A percentile compares a stretch with the other conserved stretches of the same genome.
Conservation (phyloP, 306 rosid species). For the Cicer yamashitae region DNA sequence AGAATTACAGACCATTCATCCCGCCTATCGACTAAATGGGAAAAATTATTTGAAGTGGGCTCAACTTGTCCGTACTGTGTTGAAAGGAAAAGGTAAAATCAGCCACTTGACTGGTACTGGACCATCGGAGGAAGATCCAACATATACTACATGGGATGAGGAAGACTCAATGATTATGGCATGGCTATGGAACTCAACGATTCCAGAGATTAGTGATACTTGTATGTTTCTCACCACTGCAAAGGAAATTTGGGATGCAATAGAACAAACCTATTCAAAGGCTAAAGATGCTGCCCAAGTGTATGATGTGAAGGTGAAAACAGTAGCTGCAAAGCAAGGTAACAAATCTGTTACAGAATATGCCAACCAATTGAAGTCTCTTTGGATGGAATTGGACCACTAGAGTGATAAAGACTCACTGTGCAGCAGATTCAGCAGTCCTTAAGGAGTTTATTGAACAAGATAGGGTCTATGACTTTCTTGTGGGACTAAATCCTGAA, state of each 20-base stretch:
- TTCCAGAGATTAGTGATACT: conserved; percentile 12
- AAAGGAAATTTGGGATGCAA: neutral
- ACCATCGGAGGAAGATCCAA: neutral
- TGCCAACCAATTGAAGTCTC: neutral
- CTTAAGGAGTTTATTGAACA: neutral
- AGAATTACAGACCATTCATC: neutral
- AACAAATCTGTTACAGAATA: neutral
- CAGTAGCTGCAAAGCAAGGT: too few species aligned
- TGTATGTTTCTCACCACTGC: neutral
- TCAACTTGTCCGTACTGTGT: neutral
- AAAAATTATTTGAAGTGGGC: conserved; percentile 15
- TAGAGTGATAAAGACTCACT: neutral
- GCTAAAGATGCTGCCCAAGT: neutral
- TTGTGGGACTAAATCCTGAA: neutral
- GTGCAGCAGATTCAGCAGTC: neutral
- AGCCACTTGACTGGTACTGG: neutral
- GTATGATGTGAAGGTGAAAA: too few species aligned
- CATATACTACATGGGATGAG: neutral
- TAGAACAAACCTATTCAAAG: conserved; percentile 16
- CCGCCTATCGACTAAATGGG: neutral
- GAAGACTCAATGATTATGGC: conserved; percentile 18
- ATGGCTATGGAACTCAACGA: conserved; percentile 8
- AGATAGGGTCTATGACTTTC: neutral
- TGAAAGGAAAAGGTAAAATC: neutral
- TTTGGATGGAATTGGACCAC: conserved; percentile 12